Conservation (phyloP, 768 basidiomycete species). For the Royoungia palumana region DNA sequence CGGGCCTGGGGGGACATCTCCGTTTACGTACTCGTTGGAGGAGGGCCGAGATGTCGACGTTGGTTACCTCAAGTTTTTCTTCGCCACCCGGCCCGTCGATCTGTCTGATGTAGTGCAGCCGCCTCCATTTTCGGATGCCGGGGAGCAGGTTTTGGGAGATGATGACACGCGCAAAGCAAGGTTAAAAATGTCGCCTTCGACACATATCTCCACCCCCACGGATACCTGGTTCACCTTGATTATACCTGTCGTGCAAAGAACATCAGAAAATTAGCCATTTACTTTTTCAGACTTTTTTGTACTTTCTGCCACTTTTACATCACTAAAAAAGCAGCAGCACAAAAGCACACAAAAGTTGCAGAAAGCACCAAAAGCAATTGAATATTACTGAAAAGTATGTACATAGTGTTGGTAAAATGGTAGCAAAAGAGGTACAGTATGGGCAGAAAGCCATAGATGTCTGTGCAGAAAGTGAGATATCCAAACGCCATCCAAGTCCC, state of each 20-base stretch:
- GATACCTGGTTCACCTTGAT: conserved; percentile 19
- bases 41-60: conserved; percentile 35
- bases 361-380: too few species aligned
- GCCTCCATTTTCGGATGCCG: conserved; percentile 26
- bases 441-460: too few species aligned
- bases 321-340: too few species aligned
- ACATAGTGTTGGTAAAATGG: too few species aligned
- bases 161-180: conserved; percentile 1
- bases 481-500: too few species aligned
- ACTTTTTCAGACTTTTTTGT: too few species aligned
- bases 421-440: too few species aligned
- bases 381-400: too few species aligned
- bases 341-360: too few species aligned
- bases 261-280: too few species aligned
- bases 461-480: too few species aligned
- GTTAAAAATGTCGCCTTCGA: not conserved
- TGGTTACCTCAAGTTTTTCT: conserved; percentile 43
- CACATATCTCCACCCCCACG: not conserved
- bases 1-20: conserved; percentile 27
- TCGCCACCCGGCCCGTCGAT: conserved; percentile 36
- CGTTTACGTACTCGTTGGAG: conserved; percentile 7
- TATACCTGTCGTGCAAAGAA: conserved; percentile 18
- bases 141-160: not conserved
- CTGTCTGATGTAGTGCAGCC: conserved; percentile 34
- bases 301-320: too few species aligned